A percentile compares a stretch with the other conserved stretches of the same genome.
Evolutionary conservation across 164 flowering plant species (phyloP).

Genomic region (Tetracentron sinense): DNA sequence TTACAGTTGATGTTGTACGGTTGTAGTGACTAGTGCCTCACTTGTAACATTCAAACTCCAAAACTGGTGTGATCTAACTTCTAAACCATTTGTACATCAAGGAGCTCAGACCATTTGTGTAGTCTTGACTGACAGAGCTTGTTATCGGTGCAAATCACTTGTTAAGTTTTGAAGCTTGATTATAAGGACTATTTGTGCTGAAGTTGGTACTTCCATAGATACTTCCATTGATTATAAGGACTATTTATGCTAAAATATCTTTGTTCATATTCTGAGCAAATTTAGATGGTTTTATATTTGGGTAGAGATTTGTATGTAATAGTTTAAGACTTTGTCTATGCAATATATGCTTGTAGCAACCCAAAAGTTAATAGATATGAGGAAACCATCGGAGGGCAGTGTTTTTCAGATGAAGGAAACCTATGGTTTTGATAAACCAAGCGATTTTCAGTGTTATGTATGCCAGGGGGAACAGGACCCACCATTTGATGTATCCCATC

Average conservation of each 20-base stretch:
- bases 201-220: neutral
- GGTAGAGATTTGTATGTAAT: neutral
- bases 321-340: neutral
- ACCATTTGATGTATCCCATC: too few species aligned
- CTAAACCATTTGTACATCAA: neutral
- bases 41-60: neutral
- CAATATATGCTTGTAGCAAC: too few species aligned
- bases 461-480: too few species aligned
- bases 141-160: neutral
- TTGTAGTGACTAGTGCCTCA: neutral
- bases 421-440: too few species aligned
- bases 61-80: neutral
- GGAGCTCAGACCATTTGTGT: too few species aligned
- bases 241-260: neutral
- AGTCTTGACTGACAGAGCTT: neutral
- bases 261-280: too few species aligned
- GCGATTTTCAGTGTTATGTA: too few species aligned
- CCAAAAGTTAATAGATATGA: too few species aligned
- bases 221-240: neutral
- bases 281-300: neutral
- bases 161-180: neutral
- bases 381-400: neutral
- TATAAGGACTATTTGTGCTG: too few species aligned
- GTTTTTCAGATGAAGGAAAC: too few species aligned
- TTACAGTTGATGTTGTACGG: too few species aligned